A percentile compares a stretch with the other conserved stretches of the same genome.
phyloP scores from a whole-genome alignment of 1,139 yeast genomes.

The Taphrina communis region DNA sequence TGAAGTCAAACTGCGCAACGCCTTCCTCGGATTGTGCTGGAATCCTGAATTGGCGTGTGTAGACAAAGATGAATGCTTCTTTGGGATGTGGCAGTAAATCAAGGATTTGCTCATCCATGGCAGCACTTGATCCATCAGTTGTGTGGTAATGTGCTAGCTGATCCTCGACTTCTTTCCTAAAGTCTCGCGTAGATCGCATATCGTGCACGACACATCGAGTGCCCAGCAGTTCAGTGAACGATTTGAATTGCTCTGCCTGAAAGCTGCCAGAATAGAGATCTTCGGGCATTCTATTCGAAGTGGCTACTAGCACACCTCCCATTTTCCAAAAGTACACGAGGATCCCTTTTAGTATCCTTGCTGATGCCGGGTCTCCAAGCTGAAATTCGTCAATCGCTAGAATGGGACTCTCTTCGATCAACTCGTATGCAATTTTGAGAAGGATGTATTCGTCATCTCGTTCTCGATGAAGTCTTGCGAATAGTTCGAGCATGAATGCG shows the following conservation, averaged over 20 bases:
- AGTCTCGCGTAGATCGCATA: slow-evolving; percentile 66
- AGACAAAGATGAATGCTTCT: slow-evolving; percentile 53
- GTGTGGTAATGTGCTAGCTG: slow-evolving; percentile 33
- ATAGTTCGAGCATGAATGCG: slow-evolving; percentile 72
- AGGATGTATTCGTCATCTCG: slow-evolving; percentile 63
- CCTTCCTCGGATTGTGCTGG: slow-evolving; percentile 56
- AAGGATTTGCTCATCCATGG: slow-evolving; percentile 17
- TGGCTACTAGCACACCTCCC: slow-evolving; percentile 87
- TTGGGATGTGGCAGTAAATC: slow-evolving; percentile 23
- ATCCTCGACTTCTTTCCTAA: slow-evolving; percentile 54
- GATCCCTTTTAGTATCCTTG: slow-evolving; percentile 85
- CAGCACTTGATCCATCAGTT: background rate
- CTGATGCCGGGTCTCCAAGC: slow-evolving; percentile 97
- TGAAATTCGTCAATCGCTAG: slow-evolving; percentile 74
- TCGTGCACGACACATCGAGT: slow-evolving; percentile 68
- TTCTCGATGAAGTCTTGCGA: slow-evolving; percentile 63
- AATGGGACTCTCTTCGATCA: slow-evolving; percentile 66
- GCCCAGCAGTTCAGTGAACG: slow-evolving; percentile 76
- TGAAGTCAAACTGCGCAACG: slow-evolving; percentile 61
- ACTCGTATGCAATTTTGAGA: slow-evolving; percentile 69
- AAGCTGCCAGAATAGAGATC: slow-evolving; percentile 91
- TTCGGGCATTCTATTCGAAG: slow-evolving; percentile 94
- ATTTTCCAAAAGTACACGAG: slow-evolving; percentile 67
- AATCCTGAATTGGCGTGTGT: slow-evolving; percentile 60
- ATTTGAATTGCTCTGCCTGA: slow-evolving; percentile 86